A percentile compares a stretch with the other conserved stretches of the same genome.
Evolutionary conservation across 2,329 filamentous ascomycete genomes (phyloP).

Genomic region (Dactylellina parvicollis): DNA sequence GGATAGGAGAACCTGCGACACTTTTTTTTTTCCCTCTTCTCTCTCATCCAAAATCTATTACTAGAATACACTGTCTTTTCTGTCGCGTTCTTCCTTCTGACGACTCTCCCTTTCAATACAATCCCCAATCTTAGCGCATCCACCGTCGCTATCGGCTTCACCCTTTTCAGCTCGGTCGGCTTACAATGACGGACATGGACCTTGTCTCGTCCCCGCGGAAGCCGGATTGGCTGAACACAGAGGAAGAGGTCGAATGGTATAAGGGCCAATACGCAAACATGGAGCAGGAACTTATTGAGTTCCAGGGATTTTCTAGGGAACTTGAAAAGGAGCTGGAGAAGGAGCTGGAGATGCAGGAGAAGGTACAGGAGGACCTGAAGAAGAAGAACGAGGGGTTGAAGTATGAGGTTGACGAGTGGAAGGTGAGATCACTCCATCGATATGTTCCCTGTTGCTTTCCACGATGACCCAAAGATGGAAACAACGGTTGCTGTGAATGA

Average conservation of each 20-base stretch:
- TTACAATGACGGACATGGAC: conserved; percentile 46
- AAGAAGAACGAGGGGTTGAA: conserved; percentile 84
- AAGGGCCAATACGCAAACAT: conserved; percentile 94
- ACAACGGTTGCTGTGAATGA: background rate
- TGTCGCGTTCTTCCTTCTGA: conserved; percentile 20
- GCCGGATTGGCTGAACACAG: conserved; percentile 59
- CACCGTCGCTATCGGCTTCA: background rate
- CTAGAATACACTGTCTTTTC: background rate
- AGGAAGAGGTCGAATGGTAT: conserved; percentile 90
- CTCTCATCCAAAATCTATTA: conserved; percentile 29
- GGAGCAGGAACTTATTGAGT: conserved; percentile 89
- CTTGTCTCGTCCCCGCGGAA: conserved; percentile 40
- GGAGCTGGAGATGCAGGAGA: conserved; percentile 94
- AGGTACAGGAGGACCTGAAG: conserved; percentile 83
- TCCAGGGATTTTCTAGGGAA: conserved; percentile 91
- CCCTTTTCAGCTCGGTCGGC: conserved; percentile 10
- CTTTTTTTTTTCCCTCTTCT: conserved; percentile 7
- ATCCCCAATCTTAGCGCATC: conserved; percentile 16
- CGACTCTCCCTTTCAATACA: conserved; percentile 21
- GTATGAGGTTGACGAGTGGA: conserved; percentile 98
- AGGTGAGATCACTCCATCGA: conserved; percentile 70
- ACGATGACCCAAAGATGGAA: background rate
- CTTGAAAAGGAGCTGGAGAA: conserved; percentile 94
- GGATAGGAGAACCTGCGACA: conserved; percentile 43
- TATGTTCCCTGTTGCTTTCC: background rate